Percentiles rank a stretch among this genome's conserved stretches.
phyloP scores from a whole-genome alignment of 371 early-diverging fungal species.

The Mucor plumbeus region DNA sequence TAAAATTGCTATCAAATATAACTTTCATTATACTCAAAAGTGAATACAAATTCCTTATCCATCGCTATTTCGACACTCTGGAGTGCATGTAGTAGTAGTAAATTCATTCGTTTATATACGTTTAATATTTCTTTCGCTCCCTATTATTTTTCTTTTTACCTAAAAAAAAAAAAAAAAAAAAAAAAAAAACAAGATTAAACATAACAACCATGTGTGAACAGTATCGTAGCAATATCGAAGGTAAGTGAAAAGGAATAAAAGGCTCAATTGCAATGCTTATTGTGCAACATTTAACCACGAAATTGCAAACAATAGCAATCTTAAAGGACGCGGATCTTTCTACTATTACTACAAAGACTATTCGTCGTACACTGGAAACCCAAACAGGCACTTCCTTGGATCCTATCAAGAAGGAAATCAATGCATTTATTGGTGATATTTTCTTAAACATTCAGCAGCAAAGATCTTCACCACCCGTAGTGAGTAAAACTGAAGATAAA shows the following conservation, averaged over 20 bases:
- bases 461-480: background rate
- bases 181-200: too few relatives aligned
- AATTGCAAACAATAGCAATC: constrained; percentile 36
- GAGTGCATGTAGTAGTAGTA: background rate
- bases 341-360: constrained; percentile 58
- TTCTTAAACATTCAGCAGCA: constrained; percentile 22
- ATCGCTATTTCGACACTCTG: background rate
- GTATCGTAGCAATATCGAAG: constrained; percentile 12
- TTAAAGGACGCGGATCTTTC: constrained; percentile 52
- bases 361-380: constrained; percentile 50
- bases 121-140: too few relatives aligned
- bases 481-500: background rate
- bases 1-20: background rate
- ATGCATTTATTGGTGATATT: constrained; percentile 37
- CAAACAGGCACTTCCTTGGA: constrained; percentile 36
- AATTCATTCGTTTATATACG: too few relatives aligned
- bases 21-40: background rate
- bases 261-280: background rate
- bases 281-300: constrained; percentile 5
- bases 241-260: background rate
- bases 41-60: background rate
- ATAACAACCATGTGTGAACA: constrained; percentile 11
- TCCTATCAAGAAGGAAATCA: constrained; percentile 45
- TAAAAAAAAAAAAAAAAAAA: too few relatives aligned
- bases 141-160: too few relatives aligned